Evolutionary conservation across 306 rosid species (phyloP), one percentile per base, ranked within the genome.

Genomic region (Betula pendula): DNA sequence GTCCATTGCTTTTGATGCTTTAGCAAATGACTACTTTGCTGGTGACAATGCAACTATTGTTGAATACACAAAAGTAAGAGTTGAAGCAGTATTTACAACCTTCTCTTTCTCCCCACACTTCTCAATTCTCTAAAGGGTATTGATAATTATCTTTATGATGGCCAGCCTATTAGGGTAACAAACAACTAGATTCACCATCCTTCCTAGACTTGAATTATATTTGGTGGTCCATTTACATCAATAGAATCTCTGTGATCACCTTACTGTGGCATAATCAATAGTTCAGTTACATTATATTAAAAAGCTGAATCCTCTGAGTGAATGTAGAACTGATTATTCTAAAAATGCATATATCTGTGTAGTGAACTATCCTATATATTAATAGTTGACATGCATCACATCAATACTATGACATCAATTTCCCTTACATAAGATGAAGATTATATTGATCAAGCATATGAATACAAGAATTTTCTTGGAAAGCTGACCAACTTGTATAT

Each of bases 1-100:
- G 79, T 93, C 98, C 20, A 84, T 88, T 69, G 93, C 90, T 76
- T 71, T 89, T 77, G 88, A 91, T 83, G 84, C 70, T 73, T 82
- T 93, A 35, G 92, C 80, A 77, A 93, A 93, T 79, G 98, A 91
- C 81, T 88, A 77, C 87, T 87, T 85, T 87, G 91, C 97, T n/a
- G 97, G 91, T 73, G 85, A 83, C 68, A 87, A 84, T 81, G 90
- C 97, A 69, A 89, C 76, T 73, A 79, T 88, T 71, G 77, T 80
- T 75, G 86, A 87, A 70, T 86, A 84, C 85, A 84, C 93, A 11
- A 86, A 91, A 78, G 97, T 93, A 85, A 74, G 90, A 75, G 2
- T 51, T 44, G 53, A 72, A 48, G 44, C 63, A 73, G 53, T 49
- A 69, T 80, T 48, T 10, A 40, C 43, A 53, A 65, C 53, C 51